These are phyloP conservation scores for Penicillium parvum DNA, from an alignment of 495 filamentous ascomycete species.

Conservation along the genomic window DNA sequence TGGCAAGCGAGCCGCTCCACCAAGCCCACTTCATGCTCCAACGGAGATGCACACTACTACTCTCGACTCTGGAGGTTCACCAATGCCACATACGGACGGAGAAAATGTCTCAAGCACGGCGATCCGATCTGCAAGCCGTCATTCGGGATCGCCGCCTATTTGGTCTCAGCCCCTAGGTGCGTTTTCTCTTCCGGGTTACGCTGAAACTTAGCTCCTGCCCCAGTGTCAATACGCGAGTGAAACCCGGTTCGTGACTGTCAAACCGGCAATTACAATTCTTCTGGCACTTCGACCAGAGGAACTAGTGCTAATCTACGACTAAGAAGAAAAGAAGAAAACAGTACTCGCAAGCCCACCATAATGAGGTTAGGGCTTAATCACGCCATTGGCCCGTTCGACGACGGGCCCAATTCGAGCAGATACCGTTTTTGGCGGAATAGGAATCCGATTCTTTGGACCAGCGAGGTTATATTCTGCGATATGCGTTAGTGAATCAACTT, in stretches of 20 bases:
- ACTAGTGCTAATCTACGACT: too few relatives aligned
- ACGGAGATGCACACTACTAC: constrained; percentile 27
- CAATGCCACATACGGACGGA: too few relatives aligned
- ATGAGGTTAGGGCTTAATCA: constrained; percentile 6
- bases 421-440: constrained; percentile 18
- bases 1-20: constrained; percentile 6
- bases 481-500: too few relatives aligned
- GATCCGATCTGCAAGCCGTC: constrained; percentile 41
- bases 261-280: constrained; percentile 8
- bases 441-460: too few relatives aligned
- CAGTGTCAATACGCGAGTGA: too few relatives aligned
- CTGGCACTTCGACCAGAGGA: constrained; percentile 19
- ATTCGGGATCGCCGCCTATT: constrained; percentile 24
- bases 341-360: constrained; percentile 6
- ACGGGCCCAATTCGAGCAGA: constrained; percentile 27
- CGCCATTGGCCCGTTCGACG: constrained; percentile 11
- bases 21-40: constrained; percentile 9
- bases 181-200: constrained; percentile 18
- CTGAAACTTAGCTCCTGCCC: too few relatives aligned
- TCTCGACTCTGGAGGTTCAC: too few relatives aligned
- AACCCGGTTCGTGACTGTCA: too few relatives aligned
- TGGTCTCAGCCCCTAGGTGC: constrained; percentile 15
- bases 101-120: constrained; percentile 33
- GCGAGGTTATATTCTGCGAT: too few relatives aligned
- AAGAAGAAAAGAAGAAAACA: too few relatives aligned